A percentile compares a stretch with the other conserved stretches of the same genome.
phyloP scores from a whole-genome alignment of 2,329 filamentous ascomycete species.

The Coniochaeta prunicola region DNA sequence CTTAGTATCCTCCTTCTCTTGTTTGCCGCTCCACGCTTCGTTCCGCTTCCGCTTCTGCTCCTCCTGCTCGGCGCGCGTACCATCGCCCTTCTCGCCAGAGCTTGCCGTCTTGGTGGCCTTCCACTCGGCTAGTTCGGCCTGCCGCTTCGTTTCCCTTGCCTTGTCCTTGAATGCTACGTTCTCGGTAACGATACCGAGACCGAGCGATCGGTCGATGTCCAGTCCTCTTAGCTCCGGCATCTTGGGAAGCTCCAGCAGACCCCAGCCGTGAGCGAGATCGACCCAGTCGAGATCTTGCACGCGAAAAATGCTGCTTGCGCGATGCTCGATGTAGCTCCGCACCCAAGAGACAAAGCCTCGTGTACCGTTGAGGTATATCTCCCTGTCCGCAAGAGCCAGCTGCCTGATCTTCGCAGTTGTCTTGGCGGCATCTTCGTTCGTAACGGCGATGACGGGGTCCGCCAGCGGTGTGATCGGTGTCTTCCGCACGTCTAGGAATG shows the following conservation, averaged over 20 bases:
- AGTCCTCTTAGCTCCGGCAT: constrained; percentile 80
- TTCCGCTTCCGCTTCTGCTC: constrained; percentile 54
- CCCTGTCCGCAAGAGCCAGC: constrained; percentile 47
- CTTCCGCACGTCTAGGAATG: constrained; percentile 79
- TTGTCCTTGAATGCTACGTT: constrained; percentile 66
- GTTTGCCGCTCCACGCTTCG: constrained; percentile 67
- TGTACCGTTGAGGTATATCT: constrained; percentile 80
- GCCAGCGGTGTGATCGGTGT: constrained; percentile 67
- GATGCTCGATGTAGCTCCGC: constrained; percentile 83
- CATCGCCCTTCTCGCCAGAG: constrained; percentile 21
- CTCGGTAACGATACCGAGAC: constrained; percentile 59
- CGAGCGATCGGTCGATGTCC: constrained; percentile 57
- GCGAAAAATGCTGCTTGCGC: constrained; percentile 86
- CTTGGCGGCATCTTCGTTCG: constrained; percentile 51
- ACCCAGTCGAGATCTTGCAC: constrained; percentile 77
- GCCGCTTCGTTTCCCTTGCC: constrained; percentile 57
- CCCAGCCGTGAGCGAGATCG: constrained; percentile 76
- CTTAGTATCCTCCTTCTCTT: constrained; percentile 57
- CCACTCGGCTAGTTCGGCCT: constrained; percentile 44
- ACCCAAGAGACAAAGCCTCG: constrained; percentile 92
- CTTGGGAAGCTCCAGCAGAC: constrained; percentile 75
- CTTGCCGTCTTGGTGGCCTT: constrained; percentile 30
- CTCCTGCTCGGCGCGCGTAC: constrained; percentile 31
- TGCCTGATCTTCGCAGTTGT: constrained; percentile 18
- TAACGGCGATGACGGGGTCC: constrained; percentile 48